Conservation (phyloP, 2,329 filamentous ascomycete genomes). For the Claviceps maximensis region DNA sequence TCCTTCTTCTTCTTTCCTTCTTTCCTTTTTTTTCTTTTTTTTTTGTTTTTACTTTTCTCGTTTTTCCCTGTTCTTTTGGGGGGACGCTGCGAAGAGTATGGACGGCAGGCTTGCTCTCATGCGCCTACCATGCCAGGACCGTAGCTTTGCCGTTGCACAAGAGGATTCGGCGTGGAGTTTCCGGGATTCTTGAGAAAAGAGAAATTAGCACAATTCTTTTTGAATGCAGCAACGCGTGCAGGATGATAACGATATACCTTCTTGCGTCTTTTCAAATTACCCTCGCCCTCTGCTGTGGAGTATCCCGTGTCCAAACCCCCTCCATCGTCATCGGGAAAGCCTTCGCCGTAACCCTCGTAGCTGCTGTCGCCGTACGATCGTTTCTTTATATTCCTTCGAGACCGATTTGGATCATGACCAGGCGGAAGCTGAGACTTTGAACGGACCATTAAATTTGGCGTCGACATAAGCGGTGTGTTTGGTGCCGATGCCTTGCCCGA, state of each 20-base stretch:
- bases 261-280: constrained; percentile 51
- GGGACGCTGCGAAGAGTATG: background rate
- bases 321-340: constrained; percentile 53
- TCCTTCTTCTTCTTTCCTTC: background rate
- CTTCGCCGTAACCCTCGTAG: constrained; percentile 62
- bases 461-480: constrained; percentile 33
- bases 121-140: constrained; percentile 46
- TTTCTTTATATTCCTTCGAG: constrained; percentile 57
- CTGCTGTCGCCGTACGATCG: constrained; percentile 62
- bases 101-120: constrained; percentile 19
- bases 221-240: background rate
- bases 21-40: background rate
- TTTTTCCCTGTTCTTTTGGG: background rate
- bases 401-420: constrained; percentile 37
- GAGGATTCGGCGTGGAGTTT: constrained; percentile 28
- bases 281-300: constrained; percentile 59
- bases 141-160: constrained; percentile 39
- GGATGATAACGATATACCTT: constrained; percentile 32
- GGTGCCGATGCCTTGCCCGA: constrained; percentile 37
- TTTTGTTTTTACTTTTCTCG: background rate
- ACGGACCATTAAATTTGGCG: constrained; percentile 20
- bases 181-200: constrained; percentile 30
- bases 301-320: constrained; percentile 46
- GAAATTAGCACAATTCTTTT: background rate
- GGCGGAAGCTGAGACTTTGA: constrained; percentile 25